Base-by-base conservation (phyloP, 345 rosid species). In the Anastatica hierochuntica region DNA sequence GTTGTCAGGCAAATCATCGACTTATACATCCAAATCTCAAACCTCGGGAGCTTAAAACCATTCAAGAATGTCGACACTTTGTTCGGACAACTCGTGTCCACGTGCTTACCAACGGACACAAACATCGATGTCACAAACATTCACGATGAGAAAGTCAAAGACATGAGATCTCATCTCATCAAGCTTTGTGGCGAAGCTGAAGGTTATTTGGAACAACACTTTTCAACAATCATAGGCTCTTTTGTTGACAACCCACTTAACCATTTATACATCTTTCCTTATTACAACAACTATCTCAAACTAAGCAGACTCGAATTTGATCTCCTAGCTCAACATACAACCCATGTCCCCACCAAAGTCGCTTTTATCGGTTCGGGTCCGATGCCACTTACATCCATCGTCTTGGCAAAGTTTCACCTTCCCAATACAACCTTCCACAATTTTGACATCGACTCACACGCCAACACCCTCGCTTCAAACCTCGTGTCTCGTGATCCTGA, bases 341-440 rank as follows among this genome's bases (percentile, higher is more conserved):
- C 60, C 1, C 53, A 64, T 43, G 66, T 52, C 36, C 92, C 87
- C 0, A 53, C 12, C 53, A 74, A 66, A 13, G 51, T 87, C 20
- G 98, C 98, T 41, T 90, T 90, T 30, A 43, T 90, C 8, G 95
- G 98, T 14, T 90, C 98, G 0, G 96, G 98, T 33, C 95, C 96
- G 9, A 82, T 90, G 37, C 98, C 98, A 2, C 72, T 90, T 7
- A 78, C 96, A 5, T 80, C 98, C 1, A 75, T 90, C 20, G 92
- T 87, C n/a, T 60, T 90, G 35, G 96, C 98, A 52, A 42, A 70
- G 10, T 69, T 77, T 11, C 88, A 87, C 67, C 80, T 90, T 12
- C 50, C 79, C 6, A 60, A 51, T 16, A 66, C 92, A 8, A 10
- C 56, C 17, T 77, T 90, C 68, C 85, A 87, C 72, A 90, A 87